Percentiles rank a stretch among this genome's conserved stretches.
Evolutionary conservation across 2,329 filamentous ascomycete species (phyloP).

Genomic region (Colletotrichum melonis): DNA sequence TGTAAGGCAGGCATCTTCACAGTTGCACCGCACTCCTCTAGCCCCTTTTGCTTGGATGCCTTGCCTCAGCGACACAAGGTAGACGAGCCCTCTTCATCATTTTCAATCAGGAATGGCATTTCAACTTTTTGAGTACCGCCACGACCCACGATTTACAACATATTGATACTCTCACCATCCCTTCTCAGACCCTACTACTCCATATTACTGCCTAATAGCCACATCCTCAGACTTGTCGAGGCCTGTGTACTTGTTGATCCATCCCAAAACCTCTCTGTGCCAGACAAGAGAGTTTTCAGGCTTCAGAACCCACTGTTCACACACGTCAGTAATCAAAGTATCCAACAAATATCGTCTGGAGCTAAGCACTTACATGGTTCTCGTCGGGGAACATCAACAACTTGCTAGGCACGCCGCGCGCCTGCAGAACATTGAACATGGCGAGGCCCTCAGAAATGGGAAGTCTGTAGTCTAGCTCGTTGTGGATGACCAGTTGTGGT

Average conservation of each 20-base stretch:
- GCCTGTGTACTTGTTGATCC: constrained; percentile 74
- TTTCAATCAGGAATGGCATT: neutral
- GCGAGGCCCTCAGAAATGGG: constrained; percentile 86
- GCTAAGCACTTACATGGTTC: constrained; percentile 59
- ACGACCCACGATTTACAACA: neutral
- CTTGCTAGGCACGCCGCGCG: constrained; percentile 78
- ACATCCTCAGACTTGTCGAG: constrained; percentile 44
- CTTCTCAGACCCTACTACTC: neutral
- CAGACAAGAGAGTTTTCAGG: constrained; percentile 91
- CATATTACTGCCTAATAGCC: constrained; percentile 7
- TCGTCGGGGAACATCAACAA: constrained; percentile 86
- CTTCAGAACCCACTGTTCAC: constrained; percentile 81
- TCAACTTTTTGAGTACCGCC: neutral
- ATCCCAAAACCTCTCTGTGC: constrained; percentile 87
- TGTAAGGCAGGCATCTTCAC: too few relatives aligned
- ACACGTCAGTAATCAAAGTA: constrained; percentile 41
- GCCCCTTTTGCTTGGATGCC: too few relatives aligned
- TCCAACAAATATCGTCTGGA: neutral
- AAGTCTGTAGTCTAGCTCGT: constrained; percentile 88
- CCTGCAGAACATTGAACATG: constrained; percentile 88
- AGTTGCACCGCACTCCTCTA: too few relatives aligned
- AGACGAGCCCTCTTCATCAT: too few relatives aligned
- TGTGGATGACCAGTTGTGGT: constrained; percentile 88
- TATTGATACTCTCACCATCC: neutral
- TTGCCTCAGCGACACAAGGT: too few relatives aligned